Percentiles rank a stretch among this genome's conserved stretches.
These are phyloP conservation scores for Cetradonia linearis DNA, from an alignment of 495 filamentous ascomycete species.

Conservation along the genomic window DNA sequence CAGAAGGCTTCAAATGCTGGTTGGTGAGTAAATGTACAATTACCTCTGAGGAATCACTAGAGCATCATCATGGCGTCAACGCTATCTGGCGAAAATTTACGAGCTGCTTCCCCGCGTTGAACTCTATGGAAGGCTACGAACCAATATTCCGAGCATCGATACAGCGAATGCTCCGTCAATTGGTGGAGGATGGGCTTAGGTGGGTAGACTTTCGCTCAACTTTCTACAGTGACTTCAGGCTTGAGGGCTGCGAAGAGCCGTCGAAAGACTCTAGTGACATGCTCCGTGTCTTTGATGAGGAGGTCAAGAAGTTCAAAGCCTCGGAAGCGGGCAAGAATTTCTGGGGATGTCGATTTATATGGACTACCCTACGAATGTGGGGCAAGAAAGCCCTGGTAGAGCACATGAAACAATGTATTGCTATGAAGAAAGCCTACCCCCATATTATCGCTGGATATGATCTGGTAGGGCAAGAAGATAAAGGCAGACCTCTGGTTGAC, in stretches of 20 bases:
- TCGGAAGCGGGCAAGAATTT: slow-evolving; percentile 62
- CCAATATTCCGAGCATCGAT: slow-evolving; percentile 77
- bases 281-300: slow-evolving; percentile 63
- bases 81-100: slow-evolving; percentile 72
- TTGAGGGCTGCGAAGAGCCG: slow-evolving; percentile 44
- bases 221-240: slow-evolving; percentile 53
- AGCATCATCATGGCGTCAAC: slow-evolving; percentile 70
- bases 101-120: slow-evolving; percentile 57
- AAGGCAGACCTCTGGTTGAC: slow-evolving; percentile 62
- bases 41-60: slow-evolving; percentile 57
- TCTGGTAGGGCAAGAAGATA: slow-evolving; percentile 75
- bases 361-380: slow-evolving; percentile 59
- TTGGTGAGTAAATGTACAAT: slow-evolving; percentile 63
- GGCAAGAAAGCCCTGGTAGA: slow-evolving; percentile 57
- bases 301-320: slow-evolving; percentile 62
- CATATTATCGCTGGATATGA: slow-evolving; percentile 79
- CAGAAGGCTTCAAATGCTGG: slow-evolving; percentile 65
- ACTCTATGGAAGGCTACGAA: slow-evolving; percentile 74
- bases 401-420: slow-evolving; percentile 77
- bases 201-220: slow-evolving; percentile 54
- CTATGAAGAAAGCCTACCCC: slow-evolving; percentile 66
- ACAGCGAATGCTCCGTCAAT: slow-evolving; percentile 50
- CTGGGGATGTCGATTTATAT: slow-evolving; percentile 82
- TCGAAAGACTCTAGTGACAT: slow-evolving; percentile 56
- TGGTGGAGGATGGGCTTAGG: slow-evolving; percentile 66